phyloP scores from a whole-genome alignment of 306 rosid genomes.

The Rubus idaeus region DNA sequence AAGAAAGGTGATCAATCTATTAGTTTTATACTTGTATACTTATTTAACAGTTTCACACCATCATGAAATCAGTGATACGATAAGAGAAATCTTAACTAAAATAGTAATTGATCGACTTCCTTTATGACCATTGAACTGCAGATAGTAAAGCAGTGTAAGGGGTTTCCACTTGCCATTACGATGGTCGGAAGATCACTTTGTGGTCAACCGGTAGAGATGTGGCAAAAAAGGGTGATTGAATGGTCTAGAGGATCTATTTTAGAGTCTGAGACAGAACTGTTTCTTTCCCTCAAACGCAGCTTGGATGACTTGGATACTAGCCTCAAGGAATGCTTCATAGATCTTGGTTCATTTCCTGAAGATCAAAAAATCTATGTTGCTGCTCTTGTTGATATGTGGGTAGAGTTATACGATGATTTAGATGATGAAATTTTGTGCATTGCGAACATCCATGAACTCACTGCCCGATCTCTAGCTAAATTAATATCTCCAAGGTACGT shows the following conservation, averaged over 20 bases:
- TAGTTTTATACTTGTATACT: not conserved
- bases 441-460: conserved; percentile 36
- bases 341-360: conserved; percentile 23
- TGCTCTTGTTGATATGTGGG: too few species aligned
- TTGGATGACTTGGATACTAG: conserved; percentile 29
- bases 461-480: conserved; percentile 31
- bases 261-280: conserved; percentile 17
- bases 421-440: conserved; percentile 39
- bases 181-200: conserved; percentile 39
- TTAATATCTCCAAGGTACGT: not conserved
- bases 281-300: not conserved
- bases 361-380: too few species aligned
- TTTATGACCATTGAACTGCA: conserved; percentile 1
- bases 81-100: too few species aligned
- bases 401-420: conserved; percentile 20
- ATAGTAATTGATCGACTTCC: too few species aligned
- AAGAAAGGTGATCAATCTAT: conserved; percentile 42
- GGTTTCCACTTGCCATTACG: conserved; percentile 48
- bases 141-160: conserved; percentile 23
- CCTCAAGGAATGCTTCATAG: conserved; percentile 53
- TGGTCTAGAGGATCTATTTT: conserved; percentile 31
- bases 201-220: conserved; percentile 7
- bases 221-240: conserved; percentile 28
- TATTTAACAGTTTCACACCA: too few species aligned
- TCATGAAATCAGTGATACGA: too few species aligned